Percentiles rank a stretch among this genome's conserved stretches.
phyloP scores from a whole-genome alignment of 2,329 filamentous ascomycete genomes.

The Zymoseptoria ardabiliae region DNA sequence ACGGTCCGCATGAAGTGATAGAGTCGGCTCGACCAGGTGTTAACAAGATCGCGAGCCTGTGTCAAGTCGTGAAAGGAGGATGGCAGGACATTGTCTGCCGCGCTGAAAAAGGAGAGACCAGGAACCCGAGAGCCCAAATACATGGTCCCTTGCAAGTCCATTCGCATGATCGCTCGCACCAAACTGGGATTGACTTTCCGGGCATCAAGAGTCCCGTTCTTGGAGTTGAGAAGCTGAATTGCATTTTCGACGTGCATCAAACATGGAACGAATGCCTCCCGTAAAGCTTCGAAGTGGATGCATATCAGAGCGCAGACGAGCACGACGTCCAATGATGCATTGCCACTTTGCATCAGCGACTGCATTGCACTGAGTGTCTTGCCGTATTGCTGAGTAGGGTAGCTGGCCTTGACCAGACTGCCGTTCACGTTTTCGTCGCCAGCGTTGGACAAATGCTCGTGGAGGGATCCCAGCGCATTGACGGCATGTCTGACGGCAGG shows the following conservation, averaged over 20 bases:
- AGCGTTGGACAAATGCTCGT: conserved; percentile 21
- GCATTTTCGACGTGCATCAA: conserved; percentile 28
- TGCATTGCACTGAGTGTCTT: conserved; percentile 27
- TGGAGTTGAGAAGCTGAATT: conserved; percentile 22
- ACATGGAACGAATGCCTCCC: conserved; percentile 26
- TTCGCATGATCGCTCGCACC: conserved; percentile 24
- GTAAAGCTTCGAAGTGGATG: conserved; percentile 29
- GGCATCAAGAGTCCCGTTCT: conserved; percentile 14
- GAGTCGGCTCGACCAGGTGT: conserved; percentile 23
- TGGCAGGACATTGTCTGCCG: conserved; percentile 22
- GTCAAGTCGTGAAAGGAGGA: conserved; percentile 20
- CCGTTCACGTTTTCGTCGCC: conserved; percentile 14
- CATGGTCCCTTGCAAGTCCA: conserved; percentile 26
- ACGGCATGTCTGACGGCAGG: conserved; percentile 28
- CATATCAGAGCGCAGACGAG: conserved; percentile 27
- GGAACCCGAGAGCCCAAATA: conserved; percentile 23
- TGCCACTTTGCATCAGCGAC: conserved; percentile 17
- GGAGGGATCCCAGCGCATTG: conserved; percentile 26
- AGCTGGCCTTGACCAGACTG: conserved; percentile 18
- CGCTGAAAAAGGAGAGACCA: conserved; percentile 24
- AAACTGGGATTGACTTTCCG: conserved; percentile 24
- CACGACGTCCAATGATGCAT: conserved; percentile 21
- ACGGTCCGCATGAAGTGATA: conserved; percentile 25
- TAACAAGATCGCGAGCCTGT: conserved; percentile 25
- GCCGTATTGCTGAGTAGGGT: conserved; percentile 25